Conservation (phyloP, 169 alveolate genomes). For the Eimeria praecox region DNA sequence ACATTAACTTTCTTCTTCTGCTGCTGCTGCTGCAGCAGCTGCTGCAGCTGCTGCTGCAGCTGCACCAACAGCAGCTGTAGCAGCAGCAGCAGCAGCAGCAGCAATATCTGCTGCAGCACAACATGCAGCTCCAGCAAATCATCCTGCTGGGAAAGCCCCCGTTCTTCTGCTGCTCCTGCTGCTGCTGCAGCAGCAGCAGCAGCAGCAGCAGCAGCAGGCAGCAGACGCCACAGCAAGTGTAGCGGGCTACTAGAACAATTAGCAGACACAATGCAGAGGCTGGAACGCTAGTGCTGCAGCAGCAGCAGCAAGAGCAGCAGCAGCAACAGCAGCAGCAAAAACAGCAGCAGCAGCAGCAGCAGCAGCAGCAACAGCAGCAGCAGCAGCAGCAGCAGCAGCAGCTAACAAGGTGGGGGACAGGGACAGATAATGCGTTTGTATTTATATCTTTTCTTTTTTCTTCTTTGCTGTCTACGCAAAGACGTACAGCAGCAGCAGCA, state of each 20-base stretch:
- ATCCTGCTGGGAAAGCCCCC: too few species aligned
- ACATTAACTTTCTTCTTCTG: not conserved
- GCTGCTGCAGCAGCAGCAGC: not conserved
- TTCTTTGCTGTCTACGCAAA: not conserved
- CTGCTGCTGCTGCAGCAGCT: slow-evolving; percentile 6
- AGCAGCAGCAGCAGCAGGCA: not conserved
- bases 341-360: not conserved
- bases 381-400: slow-evolving; percentile 1
- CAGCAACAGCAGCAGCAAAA: not conserved
- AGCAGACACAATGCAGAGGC: too few species aligned
- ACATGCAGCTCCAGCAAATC: not conserved
- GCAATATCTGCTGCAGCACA: not conserved
- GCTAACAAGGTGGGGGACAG: too few species aligned
- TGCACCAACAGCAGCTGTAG: not conserved
- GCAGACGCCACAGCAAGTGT: not conserved
- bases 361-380: not conserved
- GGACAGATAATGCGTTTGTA: too few species aligned
- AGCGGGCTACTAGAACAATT: too few species aligned
- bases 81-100: not conserved
- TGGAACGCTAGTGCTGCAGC: too few species aligned
- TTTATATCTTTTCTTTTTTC: not conserved
- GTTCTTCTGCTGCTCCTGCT: too few species aligned
- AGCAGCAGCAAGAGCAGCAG: not conserved
- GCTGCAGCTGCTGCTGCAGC: too few species aligned
- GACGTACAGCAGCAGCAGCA: not conserved